These are phyloP conservation scores for Monosporascus sp. DNA, from an alignment of 2,329 filamentous ascomycete species.

Conservation along the genomic window DNA sequence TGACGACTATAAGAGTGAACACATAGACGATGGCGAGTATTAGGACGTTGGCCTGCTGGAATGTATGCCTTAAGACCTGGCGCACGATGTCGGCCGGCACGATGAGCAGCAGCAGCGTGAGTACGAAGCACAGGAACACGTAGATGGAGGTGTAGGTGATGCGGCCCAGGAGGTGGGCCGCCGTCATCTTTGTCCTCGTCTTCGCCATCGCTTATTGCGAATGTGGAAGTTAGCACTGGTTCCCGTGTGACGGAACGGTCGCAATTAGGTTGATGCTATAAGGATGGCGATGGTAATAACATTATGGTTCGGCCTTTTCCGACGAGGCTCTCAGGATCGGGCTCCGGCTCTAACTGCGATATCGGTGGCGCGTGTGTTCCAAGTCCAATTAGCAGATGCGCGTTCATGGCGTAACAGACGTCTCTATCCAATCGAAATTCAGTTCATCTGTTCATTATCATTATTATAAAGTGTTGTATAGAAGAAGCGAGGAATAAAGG, in stretches of 20 bases:
- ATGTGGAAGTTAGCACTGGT: conserved; percentile 4
- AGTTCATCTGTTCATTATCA: too few species aligned
- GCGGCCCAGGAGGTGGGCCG: conserved; percentile 57
- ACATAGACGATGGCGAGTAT: conserved; percentile 73
- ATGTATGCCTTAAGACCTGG: conserved; percentile 59
- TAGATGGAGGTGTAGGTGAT: conserved; percentile 80
- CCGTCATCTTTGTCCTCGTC: conserved; percentile 31
- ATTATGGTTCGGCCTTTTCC: conserved; percentile 1
- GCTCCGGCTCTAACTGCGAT: too few species aligned
- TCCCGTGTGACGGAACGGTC: conserved; percentile 2
- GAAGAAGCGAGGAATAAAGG: too few species aligned
- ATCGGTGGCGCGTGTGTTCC: too few species aligned
- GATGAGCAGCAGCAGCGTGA: conserved; percentile 68
- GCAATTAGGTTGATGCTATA: neutral
- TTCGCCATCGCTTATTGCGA: conserved; percentile 30
- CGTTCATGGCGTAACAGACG: too few species aligned
- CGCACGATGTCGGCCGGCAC: conserved; percentile 77
- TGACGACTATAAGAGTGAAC: conserved; percentile 62
- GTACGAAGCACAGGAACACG: conserved; percentile 66
- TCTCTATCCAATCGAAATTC: too few species aligned
- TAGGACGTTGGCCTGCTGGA: conserved; percentile 74
- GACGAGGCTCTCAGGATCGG: neutral
- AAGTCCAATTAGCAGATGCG: too few species aligned
- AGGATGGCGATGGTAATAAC: neutral
- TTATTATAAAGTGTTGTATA: too few species aligned